Conservation (phyloP, 306 rosid species). For the Glycine soja region DNA sequence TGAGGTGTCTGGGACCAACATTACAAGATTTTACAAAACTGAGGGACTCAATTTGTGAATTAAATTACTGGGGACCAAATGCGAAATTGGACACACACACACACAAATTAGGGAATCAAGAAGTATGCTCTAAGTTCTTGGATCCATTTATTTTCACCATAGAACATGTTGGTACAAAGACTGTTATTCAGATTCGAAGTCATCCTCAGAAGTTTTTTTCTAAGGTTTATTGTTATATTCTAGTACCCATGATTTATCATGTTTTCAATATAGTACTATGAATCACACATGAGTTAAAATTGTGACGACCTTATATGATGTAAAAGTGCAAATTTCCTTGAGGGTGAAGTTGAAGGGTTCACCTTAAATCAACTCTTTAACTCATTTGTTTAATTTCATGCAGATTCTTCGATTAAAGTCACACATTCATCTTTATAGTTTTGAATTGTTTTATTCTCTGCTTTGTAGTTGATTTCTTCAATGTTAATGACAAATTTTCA, state of each 20-base stretch:
- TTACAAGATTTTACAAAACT: too few relatives aligned
- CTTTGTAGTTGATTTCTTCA: too few relatives aligned
- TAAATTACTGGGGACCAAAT: too few relatives aligned
- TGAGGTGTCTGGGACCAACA: too few relatives aligned
- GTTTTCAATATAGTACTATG: conserved; percentile 35
- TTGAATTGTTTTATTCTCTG: too few relatives aligned
- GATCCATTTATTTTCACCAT: conserved; percentile 51
- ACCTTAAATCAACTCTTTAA: conserved; percentile 32
- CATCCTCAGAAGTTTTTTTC: conserved; percentile 96
- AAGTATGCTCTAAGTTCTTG: conserved; percentile 43
- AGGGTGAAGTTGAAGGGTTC: conserved; percentile 34
- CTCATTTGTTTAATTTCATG: conserved; percentile 26
- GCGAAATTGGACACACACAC: too few relatives aligned
- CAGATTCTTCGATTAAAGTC: conserved; percentile 66
- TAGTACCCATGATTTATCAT: conserved; percentile 50
- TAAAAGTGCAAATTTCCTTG: conserved; percentile 33
- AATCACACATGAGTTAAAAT: conserved; percentile 34
- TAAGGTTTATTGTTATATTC: conserved; percentile 75
- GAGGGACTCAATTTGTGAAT: too few relatives aligned
- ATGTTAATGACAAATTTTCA: too few relatives aligned
- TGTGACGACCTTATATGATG: conserved; percentile 46
- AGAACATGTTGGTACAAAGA: conserved; percentile 89
- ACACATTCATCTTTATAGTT: too few relatives aligned
- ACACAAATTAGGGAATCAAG: conserved; percentile 12
- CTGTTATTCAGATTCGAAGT: conserved; percentile 96